Evolutionary conservation across 2,329 filamentous ascomycete species (phyloP), one percentile per base, ranked within the genome.

Genomic region (Fulvia fulva): DNA sequence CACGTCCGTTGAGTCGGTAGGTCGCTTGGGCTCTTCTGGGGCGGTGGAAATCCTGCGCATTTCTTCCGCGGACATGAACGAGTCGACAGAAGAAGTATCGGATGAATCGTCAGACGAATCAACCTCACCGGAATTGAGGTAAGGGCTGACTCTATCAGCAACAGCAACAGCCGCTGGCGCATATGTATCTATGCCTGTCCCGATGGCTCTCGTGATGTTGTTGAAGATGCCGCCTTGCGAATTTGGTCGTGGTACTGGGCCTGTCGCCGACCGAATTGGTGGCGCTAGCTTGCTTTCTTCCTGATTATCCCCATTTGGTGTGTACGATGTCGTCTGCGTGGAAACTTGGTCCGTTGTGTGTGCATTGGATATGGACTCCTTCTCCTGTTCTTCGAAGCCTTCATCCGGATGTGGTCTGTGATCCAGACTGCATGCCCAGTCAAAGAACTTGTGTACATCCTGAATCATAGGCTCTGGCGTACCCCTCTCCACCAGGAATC

Each of bases 401-500:
- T 75, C 72, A 11, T 74, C 70, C 4, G 69, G 66, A 37, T 70
- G 59, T 5, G 68, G 65, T 5, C 74, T 67, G 7, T 80, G 75
- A 9, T 81, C 77, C 55, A 78, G 77, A 30, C 78, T 75, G 62
- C 80, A 81, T 3, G 86, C 87, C 91, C 91, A 96, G 57, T 91
- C 83, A 14, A 94, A 72, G 65, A 96, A 95, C 72, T 92, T 94
- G 54, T 82, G 82, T 0, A 91, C 88, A 71, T 96, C 91, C 44
- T 80, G 80, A 25, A 90, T 82, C 66, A 96, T 94, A 34, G 89
- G 89, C 11, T 82, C 85, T 0, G 91, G 91, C 0, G 91, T 96
- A 28, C 89, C 90, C 70, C 90, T 86, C 68, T 96, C 91, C n/a
- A 96, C 90, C 81, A 96, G 87, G 75, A 94, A 96, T 14, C 89